Evolutionary conservation across 2,329 filamentous ascomycete genomes (phyloP), one percentile per base, ranked within the genome.

Genomic region (Dryadomyces sulphureus): DNA sequence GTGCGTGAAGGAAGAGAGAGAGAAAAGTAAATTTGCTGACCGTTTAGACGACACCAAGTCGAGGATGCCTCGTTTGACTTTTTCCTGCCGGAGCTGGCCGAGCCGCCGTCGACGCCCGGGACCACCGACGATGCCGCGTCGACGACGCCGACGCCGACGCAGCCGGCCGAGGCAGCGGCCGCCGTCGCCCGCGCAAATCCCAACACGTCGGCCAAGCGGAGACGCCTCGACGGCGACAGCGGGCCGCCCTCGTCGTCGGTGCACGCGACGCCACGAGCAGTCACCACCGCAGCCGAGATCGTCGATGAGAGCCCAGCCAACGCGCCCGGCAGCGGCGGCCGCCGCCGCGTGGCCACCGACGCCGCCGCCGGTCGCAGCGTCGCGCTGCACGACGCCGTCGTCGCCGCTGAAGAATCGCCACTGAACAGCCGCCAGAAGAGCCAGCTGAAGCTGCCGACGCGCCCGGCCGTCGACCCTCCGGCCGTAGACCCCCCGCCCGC

Each of bases 21-120:
- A n/a, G n/a, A n/a, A n/a, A n/a, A n/a, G n/a, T n/a, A n/a, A n/a
- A n/a, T n/a, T n/a, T n/a, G 6, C 39, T 45, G 14, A 45, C 45
- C 2, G 4, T 12, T 27, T 20, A 75, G 70, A 53, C 68, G 69
- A 53, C 69, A 73, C 48, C 70, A 79, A 55, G 65, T 81, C 14
- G 73, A 68, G 51, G 73, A 80, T 51, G 67, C 77, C 11, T 75
- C 75, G 6, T 81, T 81, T 55, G 68, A 67, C 14, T 67, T 79
- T 24, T 65, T 64, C 49, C 59, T 71, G 8, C 34, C 43, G 30
- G 38, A 22, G 24, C 34, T 35, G 21, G 42, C 27, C 9, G 19
- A 14, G 16, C 24, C 19, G 12, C 8, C 9, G 24, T 8, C 27
- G 5, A 14, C 6, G 4, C 9, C 21, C 36, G 41, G n/a, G 35